Conservation (phyloP, 352 stramenopile genomes). For the Phytophthora megakarya region DNA sequence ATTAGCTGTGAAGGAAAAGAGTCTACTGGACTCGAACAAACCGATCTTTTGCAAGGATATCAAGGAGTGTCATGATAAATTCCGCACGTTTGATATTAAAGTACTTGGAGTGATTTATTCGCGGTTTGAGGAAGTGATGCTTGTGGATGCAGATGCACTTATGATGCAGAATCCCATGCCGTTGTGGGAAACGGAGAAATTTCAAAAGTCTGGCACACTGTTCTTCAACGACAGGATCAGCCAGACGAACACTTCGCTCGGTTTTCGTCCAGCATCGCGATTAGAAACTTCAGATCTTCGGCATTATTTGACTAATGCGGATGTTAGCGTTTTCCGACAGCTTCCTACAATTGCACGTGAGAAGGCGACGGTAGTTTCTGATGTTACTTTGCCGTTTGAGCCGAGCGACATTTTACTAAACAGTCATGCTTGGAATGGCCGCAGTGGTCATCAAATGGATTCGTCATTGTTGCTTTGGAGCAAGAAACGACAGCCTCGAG, state of each 20-base stretch:
- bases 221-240: slow-evolving; percentile 64
- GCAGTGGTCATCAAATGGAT: slow-evolving; percentile 59
- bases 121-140: slow-evolving; percentile 56
- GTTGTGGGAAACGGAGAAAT: slow-evolving; percentile 42
- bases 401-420: slow-evolving; percentile 47
- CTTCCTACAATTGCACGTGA: slow-evolving; percentile 36
- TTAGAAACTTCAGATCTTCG: slow-evolving; percentile 38
- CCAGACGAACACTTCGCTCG: slow-evolving; percentile 40
- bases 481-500: slow-evolving; percentile 51
- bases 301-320: slow-evolving; percentile 45
- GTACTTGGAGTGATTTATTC: slow-evolving; percentile 46
- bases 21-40: slow-evolving; percentile 27
- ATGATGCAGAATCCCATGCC: slow-evolving; percentile 48
- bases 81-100: slow-evolving; percentile 43
- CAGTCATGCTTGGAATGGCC: slow-evolving; percentile 57
- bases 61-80: slow-evolving; percentile 40
- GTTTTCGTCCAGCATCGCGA: slow-evolving; percentile 22
- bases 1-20: slow-evolving; percentile 35
- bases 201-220: slow-evolving; percentile 42
- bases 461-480: slow-evolving; percentile 66
- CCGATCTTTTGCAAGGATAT: slow-evolving; percentile 44
- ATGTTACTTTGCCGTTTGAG: slow-evolving; percentile 32
- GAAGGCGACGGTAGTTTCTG: slow-evolving; percentile 21
- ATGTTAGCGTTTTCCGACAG: slow-evolving; percentile 42
- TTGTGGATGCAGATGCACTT: slow-evolving; percentile 51